Evolutionary conservation across 306 rosid species (phyloP).

Genomic region (Citrullus amarus): DNA sequence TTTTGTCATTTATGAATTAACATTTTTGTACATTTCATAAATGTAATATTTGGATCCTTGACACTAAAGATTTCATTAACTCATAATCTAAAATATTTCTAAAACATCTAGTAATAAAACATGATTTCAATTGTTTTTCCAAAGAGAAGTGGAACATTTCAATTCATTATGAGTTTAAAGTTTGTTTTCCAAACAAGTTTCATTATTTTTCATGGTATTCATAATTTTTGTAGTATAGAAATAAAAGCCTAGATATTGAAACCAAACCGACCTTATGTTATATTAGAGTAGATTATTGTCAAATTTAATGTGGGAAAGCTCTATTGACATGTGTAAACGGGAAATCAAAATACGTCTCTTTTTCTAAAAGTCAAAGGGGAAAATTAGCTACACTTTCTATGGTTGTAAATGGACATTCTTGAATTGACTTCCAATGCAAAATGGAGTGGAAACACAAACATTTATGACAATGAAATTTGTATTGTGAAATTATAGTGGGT

Average conservation of each 20-base stretch:
- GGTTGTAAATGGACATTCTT: neutral
- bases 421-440: neutral
- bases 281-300: neutral
- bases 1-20: no score
- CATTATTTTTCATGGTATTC: neutral
- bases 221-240: neutral
- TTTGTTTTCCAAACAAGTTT: no score
- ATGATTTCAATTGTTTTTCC: no score
- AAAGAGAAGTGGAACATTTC: no score
- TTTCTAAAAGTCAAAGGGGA: neutral
- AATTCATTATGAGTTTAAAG: no score
- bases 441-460: neutral
- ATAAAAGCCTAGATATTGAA: neutral
- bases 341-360: conserved; percentile 4
- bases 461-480: neutral
- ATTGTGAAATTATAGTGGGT: neutral
- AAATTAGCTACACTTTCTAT: neutral
- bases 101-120: no score
- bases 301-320: neutral
- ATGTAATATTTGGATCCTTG: no score
- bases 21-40: no score
- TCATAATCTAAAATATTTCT: no score
- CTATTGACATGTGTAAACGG: neutral
- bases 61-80: no score
- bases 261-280: neutral